Base-by-base conservation (phyloP, 495 filamentous ascomycete species). In the Tuber umbilicatum region DNA sequence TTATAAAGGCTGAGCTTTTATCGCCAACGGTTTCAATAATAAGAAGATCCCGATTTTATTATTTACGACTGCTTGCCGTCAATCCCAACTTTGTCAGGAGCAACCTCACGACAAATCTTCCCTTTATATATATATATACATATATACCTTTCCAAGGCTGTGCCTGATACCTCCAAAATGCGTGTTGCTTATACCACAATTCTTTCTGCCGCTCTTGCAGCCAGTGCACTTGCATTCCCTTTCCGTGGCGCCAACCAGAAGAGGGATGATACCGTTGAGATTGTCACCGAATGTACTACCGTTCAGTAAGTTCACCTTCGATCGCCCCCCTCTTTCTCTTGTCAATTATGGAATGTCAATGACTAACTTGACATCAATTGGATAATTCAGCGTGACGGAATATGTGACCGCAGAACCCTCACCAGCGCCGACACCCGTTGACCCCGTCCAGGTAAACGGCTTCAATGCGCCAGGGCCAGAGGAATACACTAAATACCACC, bases 171-270 rank as follows among this genome's bases (percentile, higher is more conserved):
- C 27, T 16, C 35, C 73, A 74, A 70, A 70, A 81, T 81, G 80
- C 80, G 70, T 76, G 79, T 73, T 77, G 73, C 74, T 67, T 70
- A 72, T 60, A 72, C 71, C 35, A 73, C 71, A 55, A 64, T 70
- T 67, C 47, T 76, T 60, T 69, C 73, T 55, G 69, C 70, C 42
- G 80, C 76, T 27, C 27, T 79, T 47, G 76, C 73, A 16, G 73
- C 74, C 43, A 68, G 68, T 23, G 39, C 73, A 47, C 60, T 79
- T 64, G 79, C 80, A 40, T 71, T 73, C 35, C 80, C 80, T 14
- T 72, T 77, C 72, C 47, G 73, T n/a, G 78, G 55, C 7, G 27
- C 1, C 27, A 64, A 64, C 55, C 55, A 81, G 19, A 81, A 70
- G 72, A 72, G 79, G 70, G 71, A 39, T 21, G 60, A 39, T 55